phyloP scores from a whole-genome alignment of 345 rosid species.

The Ceriops zippeliana region DNA sequence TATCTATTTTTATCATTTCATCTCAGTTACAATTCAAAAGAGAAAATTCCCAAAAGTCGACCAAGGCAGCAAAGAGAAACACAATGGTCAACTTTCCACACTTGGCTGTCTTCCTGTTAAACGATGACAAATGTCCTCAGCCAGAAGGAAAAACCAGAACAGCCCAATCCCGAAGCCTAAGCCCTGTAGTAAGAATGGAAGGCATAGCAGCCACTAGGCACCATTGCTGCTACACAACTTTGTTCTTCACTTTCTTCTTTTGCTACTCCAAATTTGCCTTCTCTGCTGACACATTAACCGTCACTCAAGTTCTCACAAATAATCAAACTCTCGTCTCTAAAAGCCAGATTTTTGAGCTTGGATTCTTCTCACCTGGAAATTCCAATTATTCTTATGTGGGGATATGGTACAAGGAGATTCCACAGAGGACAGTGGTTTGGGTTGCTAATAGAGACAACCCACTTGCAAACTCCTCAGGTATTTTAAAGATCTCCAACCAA shows the following conservation, averaged over 20 bases:
- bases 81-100: not conserved
- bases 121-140: slow-evolving; percentile 24
- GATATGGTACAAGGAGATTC: slow-evolving; percentile 68
- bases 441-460: slow-evolving; percentile 84
- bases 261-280: slow-evolving; percentile 32
- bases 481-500: slow-evolving; percentile 37
- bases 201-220: slow-evolving; percentile 4
- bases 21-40: not conserved
- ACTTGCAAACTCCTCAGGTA: slow-evolving; percentile 44
- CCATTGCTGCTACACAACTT: slow-evolving; percentile 16
- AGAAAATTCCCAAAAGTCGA: not conserved
- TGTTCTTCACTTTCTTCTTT: slow-evolving; percentile 23
- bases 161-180: not conserved
- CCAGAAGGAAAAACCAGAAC: slow-evolving; percentile 3
- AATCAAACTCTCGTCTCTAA: slow-evolving; percentile 55
- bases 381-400: slow-evolving; percentile 67
- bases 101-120: slow-evolving; percentile 10
- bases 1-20: too few species aligned
- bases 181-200: slow-evolving; percentile 24
- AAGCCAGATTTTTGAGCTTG: slow-evolving; percentile 56
- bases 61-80: not conserved
- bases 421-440: slow-evolving; percentile 62
- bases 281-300: slow-evolving; percentile 45
- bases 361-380: slow-evolving; percentile 49
- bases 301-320: slow-evolving; percentile 33